phyloP scores from a whole-genome alignment of 2,329 filamentous ascomycete genomes.

The Aspergillus floridensis region DNA sequence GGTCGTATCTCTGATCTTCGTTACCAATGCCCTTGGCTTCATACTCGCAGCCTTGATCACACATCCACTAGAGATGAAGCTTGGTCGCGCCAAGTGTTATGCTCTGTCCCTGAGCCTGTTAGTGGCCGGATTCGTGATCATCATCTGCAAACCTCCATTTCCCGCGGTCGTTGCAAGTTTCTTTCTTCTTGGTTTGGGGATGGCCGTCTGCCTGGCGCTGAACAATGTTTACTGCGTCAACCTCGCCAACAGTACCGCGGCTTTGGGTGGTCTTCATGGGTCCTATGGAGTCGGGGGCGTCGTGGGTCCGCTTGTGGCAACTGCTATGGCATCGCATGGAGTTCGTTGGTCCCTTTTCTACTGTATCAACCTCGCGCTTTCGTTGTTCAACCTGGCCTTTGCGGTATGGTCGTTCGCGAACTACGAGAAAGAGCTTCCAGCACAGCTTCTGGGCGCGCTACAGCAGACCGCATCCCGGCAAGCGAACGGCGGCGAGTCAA shows the following conservation, averaged over 20 bases:
- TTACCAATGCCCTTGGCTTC: conserved; percentile 74
- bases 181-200: conserved; percentile 61
- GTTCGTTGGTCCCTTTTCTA: conserved; percentile 72
- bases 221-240: conserved; percentile 59
- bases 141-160: conserved; percentile 69
- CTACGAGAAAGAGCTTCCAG: conserved; percentile 62
- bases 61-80: conserved; percentile 59
- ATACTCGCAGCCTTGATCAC: conserved; percentile 68
- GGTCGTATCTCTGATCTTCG: conserved; percentile 76
- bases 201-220: conserved; percentile 52
- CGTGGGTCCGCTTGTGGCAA: conserved; percentile 69
- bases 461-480: conserved; percentile 45
- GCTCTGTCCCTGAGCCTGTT: conserved; percentile 59
- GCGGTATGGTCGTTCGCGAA: conserved; percentile 66
- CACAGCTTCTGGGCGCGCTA: conserved; percentile 44
- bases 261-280: conserved; percentile 44
- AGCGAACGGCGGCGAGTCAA: conserved; percentile 23
- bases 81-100: conserved; percentile 66
- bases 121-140: conserved; percentile 60
- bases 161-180: conserved; percentile 65
- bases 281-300: conserved; percentile 59
- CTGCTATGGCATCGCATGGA: conserved; percentile 63
- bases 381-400: conserved; percentile 56
- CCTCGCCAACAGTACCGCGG: conserved; percentile 50
- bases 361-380: conserved; percentile 60